Conservation (phyloP, 148 eudicot genomes). For the Camellia granthamiana region DNA sequence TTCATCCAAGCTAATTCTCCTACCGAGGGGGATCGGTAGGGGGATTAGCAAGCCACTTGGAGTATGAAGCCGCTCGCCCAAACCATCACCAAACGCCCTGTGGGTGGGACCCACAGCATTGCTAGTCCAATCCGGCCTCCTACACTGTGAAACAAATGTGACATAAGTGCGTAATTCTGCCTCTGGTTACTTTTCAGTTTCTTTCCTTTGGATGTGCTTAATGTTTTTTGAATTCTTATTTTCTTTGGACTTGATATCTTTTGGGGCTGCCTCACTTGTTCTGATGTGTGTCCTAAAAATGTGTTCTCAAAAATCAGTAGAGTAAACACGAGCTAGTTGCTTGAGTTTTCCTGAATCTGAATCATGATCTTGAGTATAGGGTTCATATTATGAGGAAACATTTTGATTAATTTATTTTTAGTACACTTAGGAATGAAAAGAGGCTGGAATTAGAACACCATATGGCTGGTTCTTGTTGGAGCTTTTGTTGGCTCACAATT, state of each 20-base stretch:
- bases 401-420: neutral
- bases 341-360: neutral
- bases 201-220: neutral
- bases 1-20: too few relatives aligned
- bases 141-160: too few relatives aligned
- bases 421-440: neutral
- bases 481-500: neutral
- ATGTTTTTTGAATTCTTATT: neutral
- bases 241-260: neutral
- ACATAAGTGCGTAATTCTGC: neutral
- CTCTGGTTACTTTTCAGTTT: neutral
- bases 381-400: neutral
- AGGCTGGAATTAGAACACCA: neutral
- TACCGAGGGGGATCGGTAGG: too few relatives aligned
- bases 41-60: too few relatives aligned
- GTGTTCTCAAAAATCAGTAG: neutral
- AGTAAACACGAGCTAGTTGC: neutral
- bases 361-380: neutral
- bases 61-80: too few relatives aligned
- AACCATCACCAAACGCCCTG: too few relatives aligned
- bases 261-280: neutral
- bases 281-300: neutral
- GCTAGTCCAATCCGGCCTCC: too few relatives aligned
- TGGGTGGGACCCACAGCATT: too few relatives aligned
- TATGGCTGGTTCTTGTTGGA: neutral